Conservation (phyloP, 1,139 yeast genomes). For the Hanseniaspora sp. region DNA sequence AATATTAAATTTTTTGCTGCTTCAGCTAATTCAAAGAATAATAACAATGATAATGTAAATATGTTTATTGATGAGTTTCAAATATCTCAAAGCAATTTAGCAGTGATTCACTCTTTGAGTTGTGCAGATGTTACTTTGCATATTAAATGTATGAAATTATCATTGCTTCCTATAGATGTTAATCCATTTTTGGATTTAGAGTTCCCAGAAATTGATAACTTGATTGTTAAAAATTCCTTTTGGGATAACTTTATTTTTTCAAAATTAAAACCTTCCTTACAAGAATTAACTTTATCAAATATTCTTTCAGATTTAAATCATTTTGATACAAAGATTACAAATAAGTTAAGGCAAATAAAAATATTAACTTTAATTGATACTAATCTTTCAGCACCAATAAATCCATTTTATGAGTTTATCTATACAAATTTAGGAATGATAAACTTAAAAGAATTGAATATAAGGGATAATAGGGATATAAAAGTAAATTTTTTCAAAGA, state of each 20-base stretch:
- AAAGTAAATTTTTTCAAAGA: background rate
- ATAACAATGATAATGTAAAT: background rate
- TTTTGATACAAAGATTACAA: background rate
- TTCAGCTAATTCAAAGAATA: background rate
- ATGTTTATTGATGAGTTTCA: slow-evolving; percentile 6
- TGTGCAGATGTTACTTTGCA: background rate
- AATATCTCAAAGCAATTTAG: background rate
- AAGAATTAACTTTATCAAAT: background rate
- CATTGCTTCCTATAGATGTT: background rate
- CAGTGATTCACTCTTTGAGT: background rate
- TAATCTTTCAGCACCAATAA: slow-evolving; percentile 5
- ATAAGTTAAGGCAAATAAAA: background rate
- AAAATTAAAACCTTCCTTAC: slow-evolving; percentile 3
- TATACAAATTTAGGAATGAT: background rate
- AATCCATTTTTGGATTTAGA: background rate
- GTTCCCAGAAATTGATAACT: slow-evolving; percentile 5
- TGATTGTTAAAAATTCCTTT: slow-evolving; percentile 2
- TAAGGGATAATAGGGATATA: slow-evolving; percentile 4
- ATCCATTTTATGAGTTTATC: slow-evolving; percentile 6
- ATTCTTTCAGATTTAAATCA: slow-evolving; percentile 3
- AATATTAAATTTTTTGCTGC: slow-evolving; percentile 1
- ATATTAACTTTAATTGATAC: slow-evolving; percentile 8
- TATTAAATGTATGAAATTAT: slow-evolving; percentile 8
- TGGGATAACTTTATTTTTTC: slow-evolving; percentile 6
- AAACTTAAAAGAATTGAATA: slow-evolving; percentile 9